Conservation (phyloP, 805 yeast genomes). For the Candida koratica region DNA sequence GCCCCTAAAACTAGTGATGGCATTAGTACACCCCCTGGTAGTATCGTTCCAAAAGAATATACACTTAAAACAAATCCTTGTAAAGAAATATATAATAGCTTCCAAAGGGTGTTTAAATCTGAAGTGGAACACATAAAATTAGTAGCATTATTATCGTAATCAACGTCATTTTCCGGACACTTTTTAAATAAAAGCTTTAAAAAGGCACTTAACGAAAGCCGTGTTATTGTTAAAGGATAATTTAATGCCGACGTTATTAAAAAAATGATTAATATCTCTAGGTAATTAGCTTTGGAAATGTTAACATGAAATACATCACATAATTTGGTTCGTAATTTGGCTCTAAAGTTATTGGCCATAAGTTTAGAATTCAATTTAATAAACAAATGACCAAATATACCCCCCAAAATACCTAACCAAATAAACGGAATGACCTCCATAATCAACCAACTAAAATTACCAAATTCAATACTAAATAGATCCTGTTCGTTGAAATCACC, state of each 20-base stretch:
- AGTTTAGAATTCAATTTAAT: slow-evolving; percentile 42
- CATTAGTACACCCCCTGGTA: slow-evolving; percentile 67
- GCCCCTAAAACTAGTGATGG: slow-evolving; percentile 66
- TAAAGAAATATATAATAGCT: slow-evolving; percentile 36
- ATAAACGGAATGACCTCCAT: slow-evolving; percentile 71
- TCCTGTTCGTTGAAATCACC: slow-evolving; percentile 43
- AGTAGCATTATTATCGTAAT: slow-evolving; percentile 19
- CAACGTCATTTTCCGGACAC: slow-evolving; percentile 36
- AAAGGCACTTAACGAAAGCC: slow-evolving; percentile 52
- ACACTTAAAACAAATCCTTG: slow-evolving; percentile 61
- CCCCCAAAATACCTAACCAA: slow-evolving; percentile 68
- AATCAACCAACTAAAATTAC: slow-evolving; percentile 67
- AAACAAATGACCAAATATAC: slow-evolving; percentile 56
- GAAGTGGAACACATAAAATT: slow-evolving; percentile 37
- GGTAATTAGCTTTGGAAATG: slow-evolving; percentile 23
- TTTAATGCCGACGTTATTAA: slow-evolving; percentile 50
- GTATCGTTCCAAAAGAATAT: slow-evolving; percentile 61
- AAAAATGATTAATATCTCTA: slow-evolving; percentile 50
- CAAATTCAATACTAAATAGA: slow-evolving; percentile 57
- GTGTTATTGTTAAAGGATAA: slow-evolving; percentile 52
- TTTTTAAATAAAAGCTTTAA: slow-evolving; percentile 67
- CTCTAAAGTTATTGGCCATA: slow-evolving; percentile 30
- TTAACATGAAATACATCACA: slow-evolving; percentile 19
- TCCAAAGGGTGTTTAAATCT: slow-evolving; percentile 20
- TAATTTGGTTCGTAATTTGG: slow-evolving; percentile 20